These are phyloP conservation scores for Uromyces viciae-fabae DNA, from an alignment of 1,284 basidiomycete genomes.

Conservation along the genomic window DNA sequence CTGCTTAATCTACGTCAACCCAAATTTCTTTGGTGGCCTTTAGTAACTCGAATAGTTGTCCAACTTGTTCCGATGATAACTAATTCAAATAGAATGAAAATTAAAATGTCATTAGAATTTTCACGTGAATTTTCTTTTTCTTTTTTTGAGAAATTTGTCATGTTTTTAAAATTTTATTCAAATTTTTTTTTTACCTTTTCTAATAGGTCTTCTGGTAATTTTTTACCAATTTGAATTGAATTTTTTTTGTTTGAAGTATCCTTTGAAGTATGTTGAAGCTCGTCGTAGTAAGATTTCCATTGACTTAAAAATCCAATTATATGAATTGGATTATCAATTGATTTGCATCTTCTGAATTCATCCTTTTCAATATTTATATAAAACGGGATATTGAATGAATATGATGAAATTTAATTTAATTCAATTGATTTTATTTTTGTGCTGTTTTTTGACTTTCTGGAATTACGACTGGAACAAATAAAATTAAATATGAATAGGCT, in stretches of 20 bases:
- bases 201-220: constrained; percentile 49
- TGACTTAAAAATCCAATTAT: constrained; percentile 54
- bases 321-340: constrained; percentile 53
- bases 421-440: no score
- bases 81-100: constrained; percentile 16
- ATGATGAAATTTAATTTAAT: no score
- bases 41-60: constrained; percentile 53
- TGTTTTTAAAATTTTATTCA: no score
- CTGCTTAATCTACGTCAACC: constrained; percentile 24
- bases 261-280: constrained; percentile 48
- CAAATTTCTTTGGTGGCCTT: constrained; percentile 45
- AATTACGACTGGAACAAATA: no score
- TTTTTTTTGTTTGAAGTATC: neutral
- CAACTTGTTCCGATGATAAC: constrained; percentile 55
- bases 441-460: no score
- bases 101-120: neutral
- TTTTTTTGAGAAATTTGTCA: neutral
- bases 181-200: constrained; percentile 38
- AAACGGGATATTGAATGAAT: no score
- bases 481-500: neutral
- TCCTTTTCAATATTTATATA: no score
- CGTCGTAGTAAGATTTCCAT: constrained; percentile 55
- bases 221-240: constrained; percentile 46
- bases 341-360: constrained; percentile 39
- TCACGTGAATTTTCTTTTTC: neutral